Evolutionary conservation across 495 filamentous ascomycete genomes (phyloP).

Genomic region (Penicillium pulvis): DNA sequence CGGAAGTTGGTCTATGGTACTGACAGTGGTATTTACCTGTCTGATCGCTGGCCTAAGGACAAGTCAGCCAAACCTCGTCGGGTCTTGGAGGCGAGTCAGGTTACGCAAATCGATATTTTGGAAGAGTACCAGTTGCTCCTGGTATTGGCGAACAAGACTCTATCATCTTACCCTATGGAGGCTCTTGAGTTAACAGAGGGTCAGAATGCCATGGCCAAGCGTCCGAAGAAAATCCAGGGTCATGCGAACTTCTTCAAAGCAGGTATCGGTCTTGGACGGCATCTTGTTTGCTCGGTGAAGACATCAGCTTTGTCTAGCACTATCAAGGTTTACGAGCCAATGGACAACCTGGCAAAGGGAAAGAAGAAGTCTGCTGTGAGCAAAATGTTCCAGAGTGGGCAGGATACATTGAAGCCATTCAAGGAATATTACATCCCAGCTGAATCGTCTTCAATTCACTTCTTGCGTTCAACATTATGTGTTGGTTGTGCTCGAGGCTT

Average conservation of each 20-base stretch:
- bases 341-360: conserved; percentile 82
- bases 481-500: conserved; percentile 95
- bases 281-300: conserved; percentile 94
- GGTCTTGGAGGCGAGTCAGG: conserved; percentile 81
- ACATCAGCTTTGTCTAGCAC: conserved; percentile 86
- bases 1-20: conserved; percentile 93
- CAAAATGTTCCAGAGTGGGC: conserved; percentile 91
- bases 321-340: conserved; percentile 97
- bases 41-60: conserved; percentile 87
- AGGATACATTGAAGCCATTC: conserved; percentile 93
- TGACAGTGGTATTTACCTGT: conserved; percentile 88
- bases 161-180: conserved; percentile 82
- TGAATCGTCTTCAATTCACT: conserved; percentile 95
- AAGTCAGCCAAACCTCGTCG: conserved; percentile 71
- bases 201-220: conserved; percentile 69
- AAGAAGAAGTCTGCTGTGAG: conserved; percentile 90
- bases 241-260: conserved; percentile 98
- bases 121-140: conserved; percentile 92
- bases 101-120: conserved; percentile 94
- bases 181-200: conserved; percentile 81
- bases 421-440: conserved; percentile 99
- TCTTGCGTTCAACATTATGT: conserved; percentile 93
- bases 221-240: conserved; percentile 95
- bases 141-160: conserved; percentile 88
- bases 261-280: conserved; percentile 90